phyloP scores from a whole-genome alignment of 306 rosid species.

The Alnus glutinosa region DNA sequence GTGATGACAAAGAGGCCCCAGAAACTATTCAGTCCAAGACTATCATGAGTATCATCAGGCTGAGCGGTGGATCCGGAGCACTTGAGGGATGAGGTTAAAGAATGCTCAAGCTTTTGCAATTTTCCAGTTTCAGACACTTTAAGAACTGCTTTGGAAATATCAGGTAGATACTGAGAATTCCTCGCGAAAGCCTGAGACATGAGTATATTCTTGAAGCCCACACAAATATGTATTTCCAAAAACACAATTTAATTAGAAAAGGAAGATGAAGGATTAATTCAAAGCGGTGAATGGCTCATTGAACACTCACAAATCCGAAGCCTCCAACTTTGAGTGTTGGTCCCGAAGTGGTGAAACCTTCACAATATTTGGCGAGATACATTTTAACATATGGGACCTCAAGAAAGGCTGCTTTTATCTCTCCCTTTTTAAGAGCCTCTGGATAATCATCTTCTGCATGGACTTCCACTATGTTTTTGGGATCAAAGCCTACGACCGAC shows the following conservation, averaged over 20 bases:
- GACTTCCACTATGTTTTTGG: slow-evolving; percentile 22
- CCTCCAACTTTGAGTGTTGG: slow-evolving; percentile 25
- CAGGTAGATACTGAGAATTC: slow-evolving; percentile 7
- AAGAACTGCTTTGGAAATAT: slow-evolving; percentile 10
- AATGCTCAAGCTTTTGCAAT: background rate
- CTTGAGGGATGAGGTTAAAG: background rate
- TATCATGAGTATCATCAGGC: background rate
- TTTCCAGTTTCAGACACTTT: background rate
- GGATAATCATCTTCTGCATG: slow-evolving; percentile 2
- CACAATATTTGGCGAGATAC: background rate
- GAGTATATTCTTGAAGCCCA: background rate
- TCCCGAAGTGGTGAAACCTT: slow-evolving; percentile 8
- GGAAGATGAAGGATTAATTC: background rate
- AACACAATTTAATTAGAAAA: no score
- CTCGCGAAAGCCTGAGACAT: background rate
- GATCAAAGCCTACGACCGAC: slow-evolving; percentile 8
- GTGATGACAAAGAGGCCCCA: slow-evolving; percentile 4
- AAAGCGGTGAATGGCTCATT: background rate
- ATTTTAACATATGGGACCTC: no score
- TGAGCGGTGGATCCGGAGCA: background rate
- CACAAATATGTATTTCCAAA: no score
- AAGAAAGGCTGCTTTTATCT: background rate
- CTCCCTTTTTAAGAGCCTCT: slow-evolving; percentile 9
- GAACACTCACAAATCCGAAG: slow-evolving; percentile 14
- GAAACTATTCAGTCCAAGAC: slow-evolving; percentile 1